A percentile compares a stretch with the other conserved stretches of the same genome.
Evolutionary conservation across 768 basidiomycete genomes (phyloP).

Genomic region (Kwoniella heveanensis): DNA sequence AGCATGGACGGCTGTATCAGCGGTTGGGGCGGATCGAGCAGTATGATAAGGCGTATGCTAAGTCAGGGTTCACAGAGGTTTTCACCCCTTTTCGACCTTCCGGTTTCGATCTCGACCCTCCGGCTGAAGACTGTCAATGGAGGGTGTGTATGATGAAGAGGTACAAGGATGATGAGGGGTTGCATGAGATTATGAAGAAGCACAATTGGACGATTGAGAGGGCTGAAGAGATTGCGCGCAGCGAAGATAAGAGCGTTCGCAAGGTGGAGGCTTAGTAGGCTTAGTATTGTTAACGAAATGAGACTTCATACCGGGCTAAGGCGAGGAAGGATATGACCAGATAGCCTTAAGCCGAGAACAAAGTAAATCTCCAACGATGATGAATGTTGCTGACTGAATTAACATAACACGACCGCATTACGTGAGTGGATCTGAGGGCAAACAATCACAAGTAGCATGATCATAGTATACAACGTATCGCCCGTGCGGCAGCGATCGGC

Average conservation of each 20-base stretch:
- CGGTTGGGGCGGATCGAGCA: conserved; percentile 7
- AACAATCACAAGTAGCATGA: neutral
- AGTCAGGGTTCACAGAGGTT: conserved; percentile 2
- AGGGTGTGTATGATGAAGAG: conserved; percentile 7
- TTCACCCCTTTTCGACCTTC: too few relatives aligned
- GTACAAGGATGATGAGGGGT: conserved; percentile 1
- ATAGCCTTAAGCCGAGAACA: too few relatives aligned
- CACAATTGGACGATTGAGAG: conserved; percentile 9
- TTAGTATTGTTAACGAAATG: too few relatives aligned
- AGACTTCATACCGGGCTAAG: too few relatives aligned
- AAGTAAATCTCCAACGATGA: too few relatives aligned
- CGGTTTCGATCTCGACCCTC: conserved; percentile 11
- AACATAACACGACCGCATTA: too few relatives aligned
- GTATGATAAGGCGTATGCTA: neutral
- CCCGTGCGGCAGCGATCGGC: neutral
- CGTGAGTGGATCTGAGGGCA: neutral
- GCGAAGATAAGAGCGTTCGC: neutral
- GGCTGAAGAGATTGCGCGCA: conserved; percentile 4
- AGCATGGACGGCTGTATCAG: conserved; percentile 16
- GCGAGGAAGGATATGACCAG: too few relatives aligned
- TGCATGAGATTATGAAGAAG: neutral
- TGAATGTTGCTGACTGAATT: too few relatives aligned
- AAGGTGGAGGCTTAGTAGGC: neutral
- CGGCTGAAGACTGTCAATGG: conserved; percentile 6
- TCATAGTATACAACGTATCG: conserved; percentile 2